phyloP scores from a whole-genome alignment of 225 moss, liverwort and hornwort genomes.

The Marchantia paleacea region DNA sequence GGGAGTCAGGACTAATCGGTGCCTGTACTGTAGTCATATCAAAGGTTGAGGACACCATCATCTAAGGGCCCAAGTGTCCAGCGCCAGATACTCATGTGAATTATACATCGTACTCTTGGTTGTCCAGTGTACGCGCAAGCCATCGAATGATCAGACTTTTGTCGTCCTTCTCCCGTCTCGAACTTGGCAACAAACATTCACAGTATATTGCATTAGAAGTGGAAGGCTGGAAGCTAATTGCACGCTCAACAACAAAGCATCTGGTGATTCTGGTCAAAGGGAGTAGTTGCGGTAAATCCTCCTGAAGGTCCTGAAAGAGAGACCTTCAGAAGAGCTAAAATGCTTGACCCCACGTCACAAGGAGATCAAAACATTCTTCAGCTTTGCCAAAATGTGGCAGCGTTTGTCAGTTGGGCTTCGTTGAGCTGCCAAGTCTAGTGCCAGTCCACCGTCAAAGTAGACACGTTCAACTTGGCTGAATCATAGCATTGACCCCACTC shows the following conservation, averaged over 20 bases:
- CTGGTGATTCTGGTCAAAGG: neutral
- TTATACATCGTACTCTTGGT: too few relatives aligned
- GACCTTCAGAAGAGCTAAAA: neutral
- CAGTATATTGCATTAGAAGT: neutral
- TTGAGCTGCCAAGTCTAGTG: neutral
- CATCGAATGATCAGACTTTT: neutral
- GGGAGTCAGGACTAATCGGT: too few relatives aligned
- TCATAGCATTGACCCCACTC: neutral
- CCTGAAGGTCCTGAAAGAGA: too few relatives aligned
- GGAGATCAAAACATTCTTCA: neutral
- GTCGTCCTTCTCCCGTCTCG: neutral
- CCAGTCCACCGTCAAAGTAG: neutral
- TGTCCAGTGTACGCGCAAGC: too few relatives aligned
- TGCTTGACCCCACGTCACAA: neutral
- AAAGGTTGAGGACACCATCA: too few relatives aligned
- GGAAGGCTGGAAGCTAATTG: neutral
- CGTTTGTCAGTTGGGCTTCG: neutral
- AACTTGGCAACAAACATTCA: neutral
- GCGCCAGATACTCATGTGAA: too few relatives aligned
- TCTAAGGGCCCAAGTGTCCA: too few relatives aligned
- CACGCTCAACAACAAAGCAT: neutral
- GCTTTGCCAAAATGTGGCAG: neutral
- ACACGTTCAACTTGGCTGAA: neutral
- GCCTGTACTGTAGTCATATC: too few relatives aligned
- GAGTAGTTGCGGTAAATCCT: neutral